Percentiles rank a stretch among this genome's conserved stretches.
These are phyloP conservation scores for Tranzscheliella williamsii DNA, from an alignment of 1,284 basidiomycete genomes.

Conservation along the genomic window DNA sequence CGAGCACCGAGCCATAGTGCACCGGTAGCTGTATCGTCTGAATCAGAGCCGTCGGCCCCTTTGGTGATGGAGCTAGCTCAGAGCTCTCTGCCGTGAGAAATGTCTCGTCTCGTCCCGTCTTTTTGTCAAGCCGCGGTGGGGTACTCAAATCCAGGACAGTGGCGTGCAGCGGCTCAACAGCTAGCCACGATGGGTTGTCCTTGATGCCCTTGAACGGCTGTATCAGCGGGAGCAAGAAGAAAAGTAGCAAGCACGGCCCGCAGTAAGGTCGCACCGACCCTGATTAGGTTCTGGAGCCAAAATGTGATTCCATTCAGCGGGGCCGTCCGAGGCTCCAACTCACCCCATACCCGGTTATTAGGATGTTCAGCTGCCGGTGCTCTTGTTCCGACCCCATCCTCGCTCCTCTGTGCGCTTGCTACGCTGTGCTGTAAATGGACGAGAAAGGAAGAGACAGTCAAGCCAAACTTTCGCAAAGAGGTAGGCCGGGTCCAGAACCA, in stretches of 20 bases:
- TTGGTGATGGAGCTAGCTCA: background rate
- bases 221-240: background rate
- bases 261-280: too few species aligned
- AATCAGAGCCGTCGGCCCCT: slow-evolving; percentile 5
- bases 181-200: slow-evolving; percentile 38
- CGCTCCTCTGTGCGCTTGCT: too few species aligned
- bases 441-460: too few species aligned
- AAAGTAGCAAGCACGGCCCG: too few species aligned
- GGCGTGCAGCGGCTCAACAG: slow-evolving; percentile 27
- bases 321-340: too few species aligned
- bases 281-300: too few species aligned
- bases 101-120: too few species aligned
- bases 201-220: slow-evolving; percentile 24
- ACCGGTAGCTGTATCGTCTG: slow-evolving; percentile 36
- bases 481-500: too few species aligned
- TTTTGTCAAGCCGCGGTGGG: background rate
- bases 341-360: slow-evolving; percentile 36
- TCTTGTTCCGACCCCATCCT: background rate
- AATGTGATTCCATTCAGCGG: too few species aligned
- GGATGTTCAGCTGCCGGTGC: slow-evolving; percentile 10
- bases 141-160: slow-evolving; percentile 5
- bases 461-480: too few species aligned
- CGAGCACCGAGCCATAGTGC: slow-evolving; percentile 25
- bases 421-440: too few species aligned
- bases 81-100: background rate